Base-by-base conservation (phyloP, 352 stramenopile species). In the Pythium coloratum region DNA sequence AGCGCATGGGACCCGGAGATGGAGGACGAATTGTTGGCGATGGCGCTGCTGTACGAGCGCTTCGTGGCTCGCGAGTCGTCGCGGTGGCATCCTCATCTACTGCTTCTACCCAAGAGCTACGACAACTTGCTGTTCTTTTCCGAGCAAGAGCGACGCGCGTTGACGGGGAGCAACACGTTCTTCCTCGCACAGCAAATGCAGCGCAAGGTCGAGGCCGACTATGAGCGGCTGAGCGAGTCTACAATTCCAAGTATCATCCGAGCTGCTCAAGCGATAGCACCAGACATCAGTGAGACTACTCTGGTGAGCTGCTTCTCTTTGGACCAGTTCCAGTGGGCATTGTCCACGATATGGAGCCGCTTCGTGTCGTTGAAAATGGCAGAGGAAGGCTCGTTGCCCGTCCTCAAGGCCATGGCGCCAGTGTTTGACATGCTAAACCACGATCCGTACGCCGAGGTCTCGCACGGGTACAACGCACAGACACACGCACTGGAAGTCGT, bases 371-470 rank as follows among this genome's bases (percentile, higher is more conserved):
- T 95, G 36, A 59, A 70, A 5, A 59, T 90, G n/a, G 20, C 55
- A 8, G 63, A 73, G 16, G 61, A 74, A 5, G 40, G 28, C 7
- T 34, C 13, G 56, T 67, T 67, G 6, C 54, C 55, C 8, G 59
- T 63, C 24, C 73, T 89, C 57, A 95, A 95, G 67, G 84, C 81
- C 4, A 95, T 95, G 86, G 80, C 90, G 10, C 86, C 86, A 0
- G 86, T 95, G 28, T 95, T 95, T 47, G 86, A 95, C 70, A 93
- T 95, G 84, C 73, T 95, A 55, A 95, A 95, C 70, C 84, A 95
- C 67, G 78, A 92, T 66, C 82, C 84, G 10, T 73, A 81, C 60
- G 86, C 83, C 10, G 80, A 92, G 65, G 88, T 93, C 77, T 81
- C 70, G 4, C 86, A 95, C 69, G 82, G 77, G 30, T 87, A 82